Conservation (phyloP, 768 basidiomycete genomes). For the Mycena metata region DNA sequence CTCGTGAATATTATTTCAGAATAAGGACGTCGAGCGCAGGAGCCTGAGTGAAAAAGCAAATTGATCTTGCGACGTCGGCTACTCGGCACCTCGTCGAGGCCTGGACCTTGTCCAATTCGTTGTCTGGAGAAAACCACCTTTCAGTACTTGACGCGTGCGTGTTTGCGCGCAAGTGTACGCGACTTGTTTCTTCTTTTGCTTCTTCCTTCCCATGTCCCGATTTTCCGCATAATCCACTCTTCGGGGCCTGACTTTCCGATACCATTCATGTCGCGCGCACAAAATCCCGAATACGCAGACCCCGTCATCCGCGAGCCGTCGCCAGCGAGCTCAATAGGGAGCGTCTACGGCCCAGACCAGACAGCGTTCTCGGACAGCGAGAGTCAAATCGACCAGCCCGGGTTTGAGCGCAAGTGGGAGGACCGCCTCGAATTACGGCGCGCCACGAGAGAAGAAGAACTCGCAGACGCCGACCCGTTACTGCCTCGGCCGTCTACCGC, state of each 20-base stretch:
- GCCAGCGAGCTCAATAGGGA: slow-evolving; percentile 66
- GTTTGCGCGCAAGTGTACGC: slow-evolving; percentile 12
- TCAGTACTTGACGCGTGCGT: no score
- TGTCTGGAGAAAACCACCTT: no score
- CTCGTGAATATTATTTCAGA: no score
- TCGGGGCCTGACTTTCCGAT: no score
- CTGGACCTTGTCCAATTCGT: no score
- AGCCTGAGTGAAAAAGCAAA: no score
- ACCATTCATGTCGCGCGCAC: slow-evolving; percentile 24
- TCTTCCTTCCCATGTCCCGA: slow-evolving; percentile 13
- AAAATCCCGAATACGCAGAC: slow-evolving; percentile 60
- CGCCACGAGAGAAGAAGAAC: slow-evolving; percentile 56
- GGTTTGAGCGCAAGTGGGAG: slow-evolving; percentile 60
- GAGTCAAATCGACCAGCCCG: slow-evolving; percentile 49
- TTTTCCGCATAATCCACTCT: slow-evolving; percentile 13
- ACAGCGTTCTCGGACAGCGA: slow-evolving; percentile 63
- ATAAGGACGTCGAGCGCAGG: no score
- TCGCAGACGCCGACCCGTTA: slow-evolving; percentile 56
- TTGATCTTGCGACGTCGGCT: no score
- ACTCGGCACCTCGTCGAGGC: no score
- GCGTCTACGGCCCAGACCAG: slow-evolving; percentile 59
- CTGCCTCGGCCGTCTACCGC: slow-evolving; percentile 46
- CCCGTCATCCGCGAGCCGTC: slow-evolving; percentile 64
- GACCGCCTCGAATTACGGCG: slow-evolving; percentile 53
- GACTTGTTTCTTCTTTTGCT: no score